Percentiles rank a stretch among this genome's conserved stretches.
Conservation (phyloP, 2,329 filamentous ascomycete species). For the Dryadomyces quercivorus region DNA sequence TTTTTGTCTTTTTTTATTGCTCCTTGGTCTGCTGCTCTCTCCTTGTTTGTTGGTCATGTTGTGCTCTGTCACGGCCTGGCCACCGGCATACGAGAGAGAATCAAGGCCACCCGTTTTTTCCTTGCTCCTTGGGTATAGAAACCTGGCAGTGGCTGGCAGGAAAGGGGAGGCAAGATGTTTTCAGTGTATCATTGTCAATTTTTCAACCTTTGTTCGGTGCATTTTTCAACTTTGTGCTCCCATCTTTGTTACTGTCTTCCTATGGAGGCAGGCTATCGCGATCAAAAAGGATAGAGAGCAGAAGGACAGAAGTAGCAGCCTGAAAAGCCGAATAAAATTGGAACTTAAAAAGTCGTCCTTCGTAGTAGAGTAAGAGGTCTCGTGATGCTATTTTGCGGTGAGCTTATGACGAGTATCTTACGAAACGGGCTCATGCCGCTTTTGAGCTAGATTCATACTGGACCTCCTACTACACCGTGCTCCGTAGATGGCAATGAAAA, state of each 20-base stretch:
- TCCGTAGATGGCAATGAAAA: too few relatives aligned
- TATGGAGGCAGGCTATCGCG: neutral
- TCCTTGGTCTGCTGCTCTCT: neutral
- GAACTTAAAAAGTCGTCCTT: neutral
- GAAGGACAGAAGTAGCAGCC: neutral
- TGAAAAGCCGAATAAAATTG: neutral
- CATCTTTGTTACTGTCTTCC: neutral
- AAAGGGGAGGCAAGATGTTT: neutral
- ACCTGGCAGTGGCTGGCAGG: neutral
- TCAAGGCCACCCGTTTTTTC: neutral
- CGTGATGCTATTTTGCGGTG: too few relatives aligned
- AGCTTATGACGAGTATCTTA: too few relatives aligned
- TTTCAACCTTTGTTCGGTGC: neutral
- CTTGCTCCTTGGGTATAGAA: neutral
- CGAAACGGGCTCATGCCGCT: too few relatives aligned
- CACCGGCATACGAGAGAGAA: too few relatives aligned
- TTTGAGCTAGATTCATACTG: too few relatives aligned
- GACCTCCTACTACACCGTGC: too few relatives aligned
- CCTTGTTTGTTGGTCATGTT: neutral
- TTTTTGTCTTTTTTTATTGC: neutral
- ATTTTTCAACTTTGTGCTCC: neutral
- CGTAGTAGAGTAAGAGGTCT: too few relatives aligned
- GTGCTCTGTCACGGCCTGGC: neutral
- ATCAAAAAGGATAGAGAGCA: neutral
- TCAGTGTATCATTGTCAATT: neutral